Base-by-base conservation (phyloP, 148 eudicot species). In the Amaranthus hypochondriacus region DNA sequence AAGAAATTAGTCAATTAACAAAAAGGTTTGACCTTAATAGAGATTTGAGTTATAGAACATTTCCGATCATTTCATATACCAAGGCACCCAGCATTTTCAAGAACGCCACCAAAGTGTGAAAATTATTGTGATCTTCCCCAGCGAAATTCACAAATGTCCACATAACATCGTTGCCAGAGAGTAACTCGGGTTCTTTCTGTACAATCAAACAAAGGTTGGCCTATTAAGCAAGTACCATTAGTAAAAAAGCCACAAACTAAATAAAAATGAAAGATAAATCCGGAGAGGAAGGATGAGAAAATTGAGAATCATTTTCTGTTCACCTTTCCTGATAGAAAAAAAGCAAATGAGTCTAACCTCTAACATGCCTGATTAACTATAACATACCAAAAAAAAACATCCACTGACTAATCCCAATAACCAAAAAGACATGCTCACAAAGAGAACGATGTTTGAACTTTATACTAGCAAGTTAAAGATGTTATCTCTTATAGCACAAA, bases 131-230 rank as follows among this genome's bases (percentile, higher is more conserved):
- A 82, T 92, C 98, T 80, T 95, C 97, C 69, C 97, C 98, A 71
- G 98, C 91, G 81, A 92, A 92, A 79, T 87, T 87, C 28, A 95
- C 96, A 82, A 95, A 92, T 46, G 97, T 95, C 98, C 98, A 95
- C 73, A 95, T 62, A 58, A 86, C 97, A 81, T 95, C 98, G 84
- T 95, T 95, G 72, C 97, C 96, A 54, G 88, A 84, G 83, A 95
- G 83, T 73, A 95, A 86, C 81, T 95, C 98, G 65, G 98, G 97
- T 78, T 92, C 97, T 83, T 90, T 95, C 98, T 95, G 86, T 3
- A 71, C 15, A 79, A 63, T 10, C 68, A 18, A 48, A 47, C 61
- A 75, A 11, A 63, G 18, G 49, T 7, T 21, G 66, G 15, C 48
- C 56, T 68, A 7, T 60, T 43, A 51, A 69, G 18, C 64, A 69